phyloP scores from a whole-genome alignment of 2,329 filamentous ascomycete species.

The Colletotrichum caudatum region DNA sequence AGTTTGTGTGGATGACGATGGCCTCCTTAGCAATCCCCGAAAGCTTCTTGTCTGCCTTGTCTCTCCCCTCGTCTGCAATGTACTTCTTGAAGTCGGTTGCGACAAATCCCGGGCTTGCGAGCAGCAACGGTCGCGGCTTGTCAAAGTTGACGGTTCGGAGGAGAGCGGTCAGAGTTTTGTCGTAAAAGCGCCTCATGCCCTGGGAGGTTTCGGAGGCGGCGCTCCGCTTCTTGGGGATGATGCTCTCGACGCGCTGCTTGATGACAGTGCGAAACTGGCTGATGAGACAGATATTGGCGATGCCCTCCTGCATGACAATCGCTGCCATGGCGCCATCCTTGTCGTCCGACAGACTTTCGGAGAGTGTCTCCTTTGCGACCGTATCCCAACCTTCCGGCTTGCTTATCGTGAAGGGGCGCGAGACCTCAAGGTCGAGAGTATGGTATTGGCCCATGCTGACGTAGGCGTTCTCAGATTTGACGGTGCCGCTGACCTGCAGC shows the following conservation, averaged over 20 bases:
- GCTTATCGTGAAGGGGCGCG: slow-evolving; percentile 88
- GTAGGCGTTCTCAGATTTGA: slow-evolving; percentile 64
- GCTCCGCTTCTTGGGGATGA: slow-evolving; percentile 75
- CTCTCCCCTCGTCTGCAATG: slow-evolving; percentile 70
- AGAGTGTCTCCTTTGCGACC: slow-evolving; percentile 81
- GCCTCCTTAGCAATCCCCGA: slow-evolving; percentile 70
- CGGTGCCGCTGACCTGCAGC: slow-evolving; percentile 67
- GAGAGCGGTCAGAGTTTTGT: slow-evolving; percentile 80
- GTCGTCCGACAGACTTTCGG: slow-evolving; percentile 82
- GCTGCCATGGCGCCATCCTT: slow-evolving; percentile 87
- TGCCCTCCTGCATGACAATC: slow-evolving; percentile 91
- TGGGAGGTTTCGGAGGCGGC: slow-evolving; percentile 75
- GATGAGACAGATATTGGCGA: slow-evolving; percentile 85
- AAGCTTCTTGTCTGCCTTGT: slow-evolving; percentile 76
- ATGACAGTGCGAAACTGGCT: slow-evolving; percentile 83
- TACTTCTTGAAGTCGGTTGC: slow-evolving; percentile 84
- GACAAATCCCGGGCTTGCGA: slow-evolving; percentile 91
- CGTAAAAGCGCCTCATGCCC: slow-evolving; percentile 82
- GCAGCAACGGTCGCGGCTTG: slow-evolving; percentile 76
- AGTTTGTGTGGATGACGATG: slow-evolving; percentile 84
- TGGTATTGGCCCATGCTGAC: slow-evolving; percentile 68
- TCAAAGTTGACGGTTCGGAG: slow-evolving; percentile 82
- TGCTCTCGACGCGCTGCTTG: slow-evolving; percentile 75
- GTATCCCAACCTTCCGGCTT: slow-evolving; percentile 88
- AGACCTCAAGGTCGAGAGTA: slow-evolving; percentile 83